A percentile compares a stretch with the other conserved stretches of the same genome.
These are phyloP conservation scores for Didymella segeticola DNA, from an alignment of 2,329 filamentous ascomycete species.

Conservation along the genomic window DNA sequence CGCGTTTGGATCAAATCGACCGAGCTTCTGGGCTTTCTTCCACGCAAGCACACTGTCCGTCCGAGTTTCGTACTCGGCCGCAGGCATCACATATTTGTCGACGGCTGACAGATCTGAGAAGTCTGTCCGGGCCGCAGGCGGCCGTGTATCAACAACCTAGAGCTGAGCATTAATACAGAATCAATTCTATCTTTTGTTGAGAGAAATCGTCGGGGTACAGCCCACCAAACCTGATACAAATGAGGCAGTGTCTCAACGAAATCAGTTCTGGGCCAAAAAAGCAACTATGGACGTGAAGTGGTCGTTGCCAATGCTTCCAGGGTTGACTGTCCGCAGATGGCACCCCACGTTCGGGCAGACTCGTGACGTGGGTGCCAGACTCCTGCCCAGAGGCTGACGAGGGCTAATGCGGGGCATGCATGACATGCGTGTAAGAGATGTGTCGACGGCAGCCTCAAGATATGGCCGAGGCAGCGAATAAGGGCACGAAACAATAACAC, in stretches of 20 bases:
- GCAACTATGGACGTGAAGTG: not conserved
- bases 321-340: not conserved
- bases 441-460: slow-evolving; percentile 26
- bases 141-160: slow-evolving; percentile 82
- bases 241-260: not conserved
- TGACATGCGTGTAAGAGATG: slow-evolving; percentile 18
- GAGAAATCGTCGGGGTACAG: not conserved
- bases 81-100: slow-evolving; percentile 89
- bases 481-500: slow-evolving; percentile 6
- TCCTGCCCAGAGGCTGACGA: slow-evolving; percentile 11
- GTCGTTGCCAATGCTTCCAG: not conserved
- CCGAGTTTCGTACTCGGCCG: slow-evolving; percentile 83
- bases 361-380: not conserved
- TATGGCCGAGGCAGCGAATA: slow-evolving; percentile 24
- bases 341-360: not conserved
- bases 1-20: slow-evolving; percentile 89
- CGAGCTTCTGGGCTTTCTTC: slow-evolving; percentile 96
- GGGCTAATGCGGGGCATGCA: slow-evolving; percentile 29
- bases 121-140: slow-evolving; percentile 75
- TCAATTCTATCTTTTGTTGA: slow-evolving; percentile 23
- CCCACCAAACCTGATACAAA: not conserved
- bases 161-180: slow-evolving; percentile 29
- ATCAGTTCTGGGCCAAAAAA: slow-evolving; percentile 1
- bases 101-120: slow-evolving; percentile 82
- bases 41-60: slow-evolving; percentile 89